phyloP scores from a whole-genome alignment of 805 yeast genomes.

The Wickerhamiella galacta region DNA sequence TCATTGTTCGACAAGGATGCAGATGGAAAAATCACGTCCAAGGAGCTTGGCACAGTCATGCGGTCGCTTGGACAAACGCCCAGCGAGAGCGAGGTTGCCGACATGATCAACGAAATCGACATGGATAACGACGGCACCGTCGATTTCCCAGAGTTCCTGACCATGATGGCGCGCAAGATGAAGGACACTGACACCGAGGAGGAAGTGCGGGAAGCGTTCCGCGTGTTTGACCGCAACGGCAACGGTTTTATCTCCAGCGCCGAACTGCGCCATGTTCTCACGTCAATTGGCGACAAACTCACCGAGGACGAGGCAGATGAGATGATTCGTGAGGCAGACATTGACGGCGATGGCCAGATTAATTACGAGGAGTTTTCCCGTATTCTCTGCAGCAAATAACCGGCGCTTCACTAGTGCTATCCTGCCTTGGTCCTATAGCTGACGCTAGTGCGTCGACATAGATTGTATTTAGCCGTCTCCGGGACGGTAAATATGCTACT shows the following conservation, averaged over 20 bases:
- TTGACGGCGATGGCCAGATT: constrained; percentile 85
- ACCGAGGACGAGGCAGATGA: constrained; percentile 95
- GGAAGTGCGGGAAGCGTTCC: constrained; percentile 93
- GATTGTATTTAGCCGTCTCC: no score
- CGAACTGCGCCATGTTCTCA: constrained; percentile 89
- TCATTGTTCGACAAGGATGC: constrained; percentile 92
- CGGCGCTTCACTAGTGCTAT: no score
- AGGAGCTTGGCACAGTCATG: constrained; percentile 96
- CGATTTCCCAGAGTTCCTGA: constrained; percentile 67
- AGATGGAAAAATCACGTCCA: constrained; percentile 87
- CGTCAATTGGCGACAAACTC: constrained; percentile 92
- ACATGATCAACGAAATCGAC: constrained; percentile 94
- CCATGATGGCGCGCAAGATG: constrained; percentile 83
- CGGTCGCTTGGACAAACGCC: constrained; percentile 98
- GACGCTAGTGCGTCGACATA: no score
- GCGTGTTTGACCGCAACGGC: constrained; percentile 85
- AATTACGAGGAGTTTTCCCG: constrained; percentile 94
- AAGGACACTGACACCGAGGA: constrained; percentile 96
- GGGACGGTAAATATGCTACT: constrained; percentile 1
- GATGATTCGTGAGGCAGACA: constrained; percentile 91
- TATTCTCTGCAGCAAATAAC: constrained; percentile 30
- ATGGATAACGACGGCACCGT: constrained; percentile 84
- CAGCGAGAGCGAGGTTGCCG: constrained; percentile 86
- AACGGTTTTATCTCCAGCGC: constrained; percentile 95
- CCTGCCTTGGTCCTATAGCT: no score